phyloP scores from a whole-genome alignment of 495 filamentous ascomycete species.

The Friedmanniomyces simplex region DNA sequence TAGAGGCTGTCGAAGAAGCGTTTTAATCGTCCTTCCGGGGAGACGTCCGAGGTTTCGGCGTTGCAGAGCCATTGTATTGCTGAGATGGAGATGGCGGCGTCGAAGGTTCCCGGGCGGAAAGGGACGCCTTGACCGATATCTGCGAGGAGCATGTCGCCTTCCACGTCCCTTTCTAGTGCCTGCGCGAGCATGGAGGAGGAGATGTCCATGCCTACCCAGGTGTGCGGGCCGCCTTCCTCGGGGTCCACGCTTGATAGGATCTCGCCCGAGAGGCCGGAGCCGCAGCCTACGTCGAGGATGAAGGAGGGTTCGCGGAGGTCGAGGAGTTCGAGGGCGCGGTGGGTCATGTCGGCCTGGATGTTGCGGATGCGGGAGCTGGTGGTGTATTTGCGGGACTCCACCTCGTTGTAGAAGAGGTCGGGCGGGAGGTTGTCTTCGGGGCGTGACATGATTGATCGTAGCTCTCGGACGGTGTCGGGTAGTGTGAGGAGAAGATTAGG shows the following conservation, averaged over 20 bases:
- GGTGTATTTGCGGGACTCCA: slow-evolving; percentile 94
- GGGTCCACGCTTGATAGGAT: slow-evolving; percentile 61
- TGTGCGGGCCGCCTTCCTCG: slow-evolving; percentile 72
- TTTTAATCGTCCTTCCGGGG: slow-evolving; percentile 58
- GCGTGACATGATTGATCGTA: slow-evolving; percentile 74
- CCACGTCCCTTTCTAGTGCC: slow-evolving; percentile 80
- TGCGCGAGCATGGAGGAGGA: slow-evolving; percentile 87
- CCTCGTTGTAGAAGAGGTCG: slow-evolving; percentile 94
- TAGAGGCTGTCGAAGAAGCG: slow-evolving; percentile 93
- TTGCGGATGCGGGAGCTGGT: slow-evolving; percentile 89
- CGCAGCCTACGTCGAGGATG: slow-evolving; percentile 92
- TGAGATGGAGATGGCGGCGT: slow-evolving; percentile 87
- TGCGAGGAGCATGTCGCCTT: slow-evolving; percentile 82
- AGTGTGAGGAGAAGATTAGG: neutral
- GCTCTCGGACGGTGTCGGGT: too few relatives aligned
- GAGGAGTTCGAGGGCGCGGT: slow-evolving; percentile 83
- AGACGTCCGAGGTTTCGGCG: slow-evolving; percentile 77
- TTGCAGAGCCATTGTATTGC: slow-evolving; percentile 98
- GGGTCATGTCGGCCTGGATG: slow-evolving; percentile 89
- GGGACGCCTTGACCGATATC: slow-evolving; percentile 94
- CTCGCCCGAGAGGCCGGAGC: slow-evolving; percentile 87
- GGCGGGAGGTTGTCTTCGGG: slow-evolving; percentile 89
- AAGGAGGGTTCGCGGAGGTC: slow-evolving; percentile 65
- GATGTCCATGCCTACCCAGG: slow-evolving; percentile 93
- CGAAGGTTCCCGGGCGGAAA: slow-evolving; percentile 85